Evolutionary conservation across 192 early-diverging fungal species (phyloP), one percentile per base, ranked within the genome.

Genomic region (Allomyces javanicus): DNA sequence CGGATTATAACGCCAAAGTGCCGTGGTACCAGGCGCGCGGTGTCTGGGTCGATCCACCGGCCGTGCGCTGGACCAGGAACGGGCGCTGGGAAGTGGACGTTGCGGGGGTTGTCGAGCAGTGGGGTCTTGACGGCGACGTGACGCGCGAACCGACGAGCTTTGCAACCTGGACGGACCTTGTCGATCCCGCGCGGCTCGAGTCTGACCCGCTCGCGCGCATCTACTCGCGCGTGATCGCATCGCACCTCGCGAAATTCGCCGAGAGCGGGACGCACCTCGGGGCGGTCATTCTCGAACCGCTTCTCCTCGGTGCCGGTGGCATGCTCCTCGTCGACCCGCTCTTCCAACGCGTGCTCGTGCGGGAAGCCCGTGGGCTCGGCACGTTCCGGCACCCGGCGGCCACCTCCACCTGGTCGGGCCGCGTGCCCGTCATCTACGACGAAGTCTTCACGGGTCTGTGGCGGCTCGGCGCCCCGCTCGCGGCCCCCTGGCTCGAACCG

Each of bases 261-360:
- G 65, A 72, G 21, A 68, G 72, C n/a, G 78, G 75, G 24, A 65
- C 75, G 14, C 72, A 70, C 9, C 78, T 81, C 70, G 79, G 78
- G 55, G 80, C 87, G 0, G 62, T 92, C 14, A 67, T 90, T 61
- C 77, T 92, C 70, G 90, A 92, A 66, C 90, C 90, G 0, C 69
- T 90, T 17, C 55, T 92, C 14, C 80, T 89, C 77, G 90, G 90
- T 24, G 87, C 90, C 12, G 90, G 88, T 24, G 90, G 90, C 62
- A 92, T 92, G 90, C 72, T 85, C 24, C 86, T 87, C 64, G 82
- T 89, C 22, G 86, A 88, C 65, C 90, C 90, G 24, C 72, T 83
- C 11, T 92, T 87, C 74, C 88, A 90, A 65, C 74, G 75, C n/a
- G 69, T 68, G 27, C 64, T 92, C n/a, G 75, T 86, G 17, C 73